These are phyloP conservation scores for Coccomyxa sp. DNA, from an alignment of 139 green algal species.

Conservation along the genomic window DNA sequence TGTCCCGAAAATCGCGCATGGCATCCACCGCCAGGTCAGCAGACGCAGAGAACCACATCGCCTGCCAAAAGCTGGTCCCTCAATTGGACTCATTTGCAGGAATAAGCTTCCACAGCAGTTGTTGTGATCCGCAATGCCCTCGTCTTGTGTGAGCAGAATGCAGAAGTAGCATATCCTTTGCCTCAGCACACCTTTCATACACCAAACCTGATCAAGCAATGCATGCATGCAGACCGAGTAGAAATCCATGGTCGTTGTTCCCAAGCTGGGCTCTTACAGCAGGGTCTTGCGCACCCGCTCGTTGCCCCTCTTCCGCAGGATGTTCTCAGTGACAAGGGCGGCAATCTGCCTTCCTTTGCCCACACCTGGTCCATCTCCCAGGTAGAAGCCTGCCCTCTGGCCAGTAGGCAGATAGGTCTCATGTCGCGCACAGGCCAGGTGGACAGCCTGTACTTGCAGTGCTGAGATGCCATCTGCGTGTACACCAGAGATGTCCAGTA, in stretches of 20 bases:
- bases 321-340: slow-evolving; percentile 63
- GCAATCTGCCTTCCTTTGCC: slow-evolving; percentile 77
- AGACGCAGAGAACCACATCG: slow-evolving; percentile 56
- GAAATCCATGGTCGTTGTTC: not conserved
- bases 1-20: slow-evolving; percentile 40
- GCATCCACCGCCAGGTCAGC: slow-evolving; percentile 46
- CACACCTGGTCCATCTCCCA: slow-evolving; percentile 58
- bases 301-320: slow-evolving; percentile 36
- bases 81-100: not conserved
- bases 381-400: slow-evolving; percentile 53
- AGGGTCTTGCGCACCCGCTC: not conserved
- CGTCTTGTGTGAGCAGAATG: not conserved
- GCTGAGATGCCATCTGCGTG: slow-evolving; percentile 30
- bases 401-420: slow-evolving; percentile 37
- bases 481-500: no score
- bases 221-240: not conserved
- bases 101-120: not conserved
- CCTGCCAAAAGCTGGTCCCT: slow-evolving; percentile 6
- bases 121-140: not conserved
- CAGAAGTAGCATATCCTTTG: not conserved
- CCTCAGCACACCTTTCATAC: not conserved
- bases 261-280: no score
- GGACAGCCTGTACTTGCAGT: slow-evolving; percentile 41
- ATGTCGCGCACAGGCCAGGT: slow-evolving; percentile 38
- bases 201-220: not conserved